These are phyloP conservation scores for Botrytis galanthina DNA, from an alignment of 2,329 filamentous ascomycete species.

Conservation along the genomic window DNA sequence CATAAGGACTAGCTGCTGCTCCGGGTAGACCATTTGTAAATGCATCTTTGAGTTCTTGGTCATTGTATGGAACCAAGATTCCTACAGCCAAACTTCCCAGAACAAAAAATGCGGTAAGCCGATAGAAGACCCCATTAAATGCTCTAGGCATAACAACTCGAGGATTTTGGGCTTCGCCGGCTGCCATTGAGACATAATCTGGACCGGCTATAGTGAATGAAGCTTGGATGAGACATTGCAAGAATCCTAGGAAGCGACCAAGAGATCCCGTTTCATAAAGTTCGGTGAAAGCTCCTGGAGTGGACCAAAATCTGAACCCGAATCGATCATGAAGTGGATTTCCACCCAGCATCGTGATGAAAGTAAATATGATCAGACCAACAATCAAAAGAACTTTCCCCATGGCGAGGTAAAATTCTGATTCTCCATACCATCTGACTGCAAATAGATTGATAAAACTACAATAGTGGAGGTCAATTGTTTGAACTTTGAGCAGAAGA, in stretches of 20 bases:
- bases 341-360: conserved; percentile 41
- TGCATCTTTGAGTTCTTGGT: conserved; percentile 42
- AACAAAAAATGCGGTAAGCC: conserved; percentile 62
- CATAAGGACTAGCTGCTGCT: conserved; percentile 52
- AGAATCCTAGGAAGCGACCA: conserved; percentile 54
- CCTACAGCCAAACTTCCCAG: conserved; percentile 57
- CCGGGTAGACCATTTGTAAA: conserved; percentile 44
- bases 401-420: conserved; percentile 52
- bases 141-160: conserved; percentile 59
- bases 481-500: conserved; percentile 35
- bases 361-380: conserved; percentile 36
- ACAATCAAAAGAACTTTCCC: conserved; percentile 39
- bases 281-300: conserved; percentile 46
- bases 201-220: conserved; percentile 48
- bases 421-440: conserved; percentile 57
- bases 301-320: conserved; percentile 49
- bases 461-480: conserved; percentile 41
- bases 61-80: conserved; percentile 56
- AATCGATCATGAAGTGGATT: conserved; percentile 32
- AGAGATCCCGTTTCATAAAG: conserved; percentile 43
- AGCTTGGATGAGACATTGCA: conserved; percentile 48
- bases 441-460: conserved; percentile 44
- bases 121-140: conserved; percentile 58
- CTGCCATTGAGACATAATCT: conserved; percentile 54
- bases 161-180: conserved; percentile 57